phyloP scores from a whole-genome alignment of 345 rosid genomes.

The Bruguiera parviflora region DNA sequence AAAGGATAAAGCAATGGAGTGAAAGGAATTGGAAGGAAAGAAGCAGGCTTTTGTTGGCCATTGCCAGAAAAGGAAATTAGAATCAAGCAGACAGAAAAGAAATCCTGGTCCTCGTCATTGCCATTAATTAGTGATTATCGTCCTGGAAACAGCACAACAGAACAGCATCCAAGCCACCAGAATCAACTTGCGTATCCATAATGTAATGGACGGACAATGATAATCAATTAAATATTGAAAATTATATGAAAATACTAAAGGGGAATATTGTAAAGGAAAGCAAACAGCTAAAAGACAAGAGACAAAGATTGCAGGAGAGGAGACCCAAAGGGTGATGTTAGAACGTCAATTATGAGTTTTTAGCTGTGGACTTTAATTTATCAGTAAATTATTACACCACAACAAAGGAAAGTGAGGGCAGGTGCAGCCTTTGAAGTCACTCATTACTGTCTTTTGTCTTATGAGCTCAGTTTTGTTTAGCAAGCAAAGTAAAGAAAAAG shows the following conservation, averaged over 20 bases:
- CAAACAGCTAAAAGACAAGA: neutral
- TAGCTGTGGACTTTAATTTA: constrained; percentile 15
- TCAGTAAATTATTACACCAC: neutral
- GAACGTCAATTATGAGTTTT: constrained; percentile 21
- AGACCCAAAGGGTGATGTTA: constrained; percentile 8
- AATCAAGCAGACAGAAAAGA: neutral
- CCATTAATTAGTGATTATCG: neutral
- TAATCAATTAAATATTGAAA: neutral
- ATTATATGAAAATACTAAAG: neutral
- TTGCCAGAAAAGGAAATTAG: neutral
- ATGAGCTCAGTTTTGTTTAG: constrained; percentile 18
- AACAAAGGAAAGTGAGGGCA: neutral
- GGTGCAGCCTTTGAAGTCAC: constrained; percentile 24
- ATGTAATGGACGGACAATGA: neutral
- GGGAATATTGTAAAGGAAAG: neutral
- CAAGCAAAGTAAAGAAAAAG: constrained; percentile 17
- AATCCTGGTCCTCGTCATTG: constrained; percentile 3
- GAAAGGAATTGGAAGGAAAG: constrained; percentile 12
- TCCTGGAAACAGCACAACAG: constrained; percentile 17
- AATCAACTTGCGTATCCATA: no score
- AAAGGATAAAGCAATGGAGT: constrained; percentile 14
- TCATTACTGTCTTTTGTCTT: constrained; percentile 14
- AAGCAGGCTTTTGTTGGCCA: constrained; percentile 10
- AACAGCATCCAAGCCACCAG: neutral
- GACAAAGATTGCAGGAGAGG: neutral